Evolutionary conservation across 768 basidiomycete species (phyloP), one percentile per base, ranked within the genome.

Genomic region (Russula ochroleuca): DNA sequence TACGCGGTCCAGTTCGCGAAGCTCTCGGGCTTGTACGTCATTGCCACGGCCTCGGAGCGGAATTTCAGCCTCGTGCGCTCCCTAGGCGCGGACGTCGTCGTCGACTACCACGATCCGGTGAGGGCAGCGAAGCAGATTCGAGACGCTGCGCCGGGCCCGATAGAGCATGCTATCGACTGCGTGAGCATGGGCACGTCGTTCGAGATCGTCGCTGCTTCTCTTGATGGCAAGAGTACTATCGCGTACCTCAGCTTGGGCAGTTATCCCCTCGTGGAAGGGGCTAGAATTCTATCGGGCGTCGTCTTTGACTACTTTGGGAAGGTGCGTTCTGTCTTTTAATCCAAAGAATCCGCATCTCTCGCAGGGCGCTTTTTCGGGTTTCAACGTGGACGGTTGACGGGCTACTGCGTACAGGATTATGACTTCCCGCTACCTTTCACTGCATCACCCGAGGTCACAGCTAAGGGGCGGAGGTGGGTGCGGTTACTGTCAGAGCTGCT

Each of bases 31-130:
- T 70, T 70, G 64, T 72, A 73, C 51, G 75, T 77, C 61, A 68
- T 76, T 53, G 70, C 76, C 6, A 72, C 73, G 31, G 70, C 73
- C 37, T 78, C 77, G 1, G 72, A 73, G 9, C 69, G 70, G 45
- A 76, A 77, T 59, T 73, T 71, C 63, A 75, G 73, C 21, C 71
- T 78, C 25, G 69, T 76, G 61, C 75, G 74, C 66, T 67, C 72
- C 0, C 71, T 75, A 53, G 73, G 78, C 13, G 78, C 79, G 13
- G 71, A 74, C 52, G 71, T 69, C 10, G 75, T 76, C 19, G 62
- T 72, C 52, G 70, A 74, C 65, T 70, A 72, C 54, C 38, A 61
- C 13, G 68, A 69, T 59, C 59, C 66, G 19, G 45, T 47, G 28
- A 62, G 56, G 10, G 56, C 61, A 48, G 61, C 33, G 43, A 54